phyloP scores from a whole-genome alignment of 2,329 filamentous ascomycete species.

The Hypoxylon sp. region DNA sequence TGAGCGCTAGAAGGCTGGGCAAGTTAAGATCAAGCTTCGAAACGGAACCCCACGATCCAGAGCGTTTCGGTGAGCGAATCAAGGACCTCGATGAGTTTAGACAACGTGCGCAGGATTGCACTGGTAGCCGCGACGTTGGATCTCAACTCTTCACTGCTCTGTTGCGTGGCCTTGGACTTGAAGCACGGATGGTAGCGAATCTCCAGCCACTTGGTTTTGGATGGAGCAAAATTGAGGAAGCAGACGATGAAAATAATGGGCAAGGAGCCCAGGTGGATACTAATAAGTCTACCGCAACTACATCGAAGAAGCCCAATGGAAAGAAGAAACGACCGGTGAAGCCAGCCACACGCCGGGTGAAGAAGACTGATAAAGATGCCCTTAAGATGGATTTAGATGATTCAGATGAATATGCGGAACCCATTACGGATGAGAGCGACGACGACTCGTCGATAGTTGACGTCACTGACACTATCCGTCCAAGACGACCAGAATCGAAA shows the following conservation, averaged over 20 bases:
- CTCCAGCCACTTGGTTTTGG: conserved; percentile 90
- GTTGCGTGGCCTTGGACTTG: conserved; percentile 82
- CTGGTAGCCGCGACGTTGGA: conserved; percentile 88
- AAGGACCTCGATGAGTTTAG: conserved; percentile 76
- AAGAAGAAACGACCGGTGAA: conserved; percentile 40
- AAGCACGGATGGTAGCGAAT: conserved; percentile 85
- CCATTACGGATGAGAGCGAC: conserved; percentile 66
- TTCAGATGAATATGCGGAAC: conserved; percentile 62
- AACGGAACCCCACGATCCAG: conserved; percentile 70
- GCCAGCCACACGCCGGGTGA: conserved; percentile 45
- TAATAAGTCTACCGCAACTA: conserved; percentile 28
- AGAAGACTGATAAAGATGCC: conserved; percentile 46
- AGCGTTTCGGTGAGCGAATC: conserved; percentile 82
- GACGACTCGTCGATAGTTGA: conserved; percentile 73
- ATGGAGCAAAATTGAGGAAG: conserved; percentile 89
- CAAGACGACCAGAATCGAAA: conserved; percentile 57
- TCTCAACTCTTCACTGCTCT: conserved; percentile 92
- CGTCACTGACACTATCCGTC: conserved; percentile 60
- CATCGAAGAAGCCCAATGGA: conserved; percentile 58
- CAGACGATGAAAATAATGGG: conserved; percentile 64
- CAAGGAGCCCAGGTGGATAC: conserved; percentile 32
- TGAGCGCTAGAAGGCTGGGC: conserved; percentile 79
- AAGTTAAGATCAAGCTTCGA: conserved; percentile 79
- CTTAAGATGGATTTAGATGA: conserved; percentile 55
- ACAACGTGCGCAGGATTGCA: conserved; percentile 74